These are phyloP conservation scores for Ustilago trichophora DNA, from an alignment of 1,284 basidiomycete genomes.

Conservation along the genomic window DNA sequence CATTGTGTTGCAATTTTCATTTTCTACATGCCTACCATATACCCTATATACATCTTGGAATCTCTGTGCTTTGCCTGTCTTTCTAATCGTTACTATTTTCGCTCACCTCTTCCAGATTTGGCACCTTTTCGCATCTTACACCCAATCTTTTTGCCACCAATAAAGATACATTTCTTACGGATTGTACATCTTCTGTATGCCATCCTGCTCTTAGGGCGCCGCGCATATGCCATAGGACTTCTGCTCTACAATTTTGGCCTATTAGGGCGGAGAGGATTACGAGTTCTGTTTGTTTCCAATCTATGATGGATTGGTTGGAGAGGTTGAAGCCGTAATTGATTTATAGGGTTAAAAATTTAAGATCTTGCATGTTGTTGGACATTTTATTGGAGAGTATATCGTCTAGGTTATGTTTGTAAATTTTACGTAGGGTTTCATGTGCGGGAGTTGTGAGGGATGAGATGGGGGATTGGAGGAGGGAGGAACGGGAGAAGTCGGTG, in stretches of 20 bases:
- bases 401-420: constrained; percentile 36
- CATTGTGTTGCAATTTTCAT: too few relatives aligned
- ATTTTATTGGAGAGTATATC: constrained; percentile 17
- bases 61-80: too few relatives aligned
- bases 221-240: constrained; percentile 40
- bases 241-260: constrained; percentile 10
- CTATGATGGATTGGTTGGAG: constrained; percentile 7
- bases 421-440: neutral
- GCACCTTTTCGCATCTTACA: constrained; percentile 15
- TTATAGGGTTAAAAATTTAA: constrained; percentile 30
- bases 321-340: constrained; percentile 47
- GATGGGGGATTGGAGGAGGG: neutral
- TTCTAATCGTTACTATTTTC: constrained; percentile 28
- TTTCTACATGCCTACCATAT: too few relatives aligned
- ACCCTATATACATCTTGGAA: too few relatives aligned
- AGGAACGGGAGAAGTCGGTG: neutral
- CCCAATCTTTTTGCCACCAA: constrained; percentile 9
- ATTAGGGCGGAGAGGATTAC: constrained; percentile 25
- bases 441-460: neutral
- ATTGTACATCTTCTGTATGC: constrained; percentile 11
- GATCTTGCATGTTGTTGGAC: constrained; percentile 27
- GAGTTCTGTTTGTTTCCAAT: constrained; percentile 24
- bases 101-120: constrained; percentile 10
- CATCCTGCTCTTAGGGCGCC: constrained; percentile 32
- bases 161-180: constrained; percentile 1